phyloP scores from a whole-genome alignment of 768 basidiomycete genomes.

The Lentinula boryana region DNA sequence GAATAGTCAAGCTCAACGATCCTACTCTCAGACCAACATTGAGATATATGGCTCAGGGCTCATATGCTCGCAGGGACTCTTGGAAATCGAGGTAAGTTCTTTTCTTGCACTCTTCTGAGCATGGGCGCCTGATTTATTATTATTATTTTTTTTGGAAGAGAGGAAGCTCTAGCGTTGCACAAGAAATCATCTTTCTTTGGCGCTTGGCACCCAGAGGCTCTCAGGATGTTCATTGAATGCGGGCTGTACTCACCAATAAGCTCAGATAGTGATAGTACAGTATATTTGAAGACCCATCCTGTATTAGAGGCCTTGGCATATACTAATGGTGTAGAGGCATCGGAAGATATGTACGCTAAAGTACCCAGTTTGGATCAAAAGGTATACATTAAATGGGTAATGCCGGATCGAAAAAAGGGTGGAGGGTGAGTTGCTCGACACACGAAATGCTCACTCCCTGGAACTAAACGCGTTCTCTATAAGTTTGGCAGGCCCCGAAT shows the following conservation, averaged over 20 bases:
- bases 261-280: conserved; percentile 25
- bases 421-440: not conserved
- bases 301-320: conserved; percentile 63
- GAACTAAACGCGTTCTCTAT: conserved; percentile 11
- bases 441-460: not conserved
- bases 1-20: conserved; percentile 36
- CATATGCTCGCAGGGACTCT: conserved; percentile 49
- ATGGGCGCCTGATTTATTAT: not conserved
- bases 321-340: conserved; percentile 32
- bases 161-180: conserved; percentile 51
- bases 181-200: conserved; percentile 57
- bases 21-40: conserved; percentile 13
- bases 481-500: conserved; percentile 14
- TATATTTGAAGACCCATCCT: conserved; percentile 60
- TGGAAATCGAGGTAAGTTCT: conserved; percentile 35
- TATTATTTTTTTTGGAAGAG: conserved; percentile 32
- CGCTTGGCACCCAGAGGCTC: conserved; percentile 60
- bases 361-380: conserved; percentile 38
- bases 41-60: conserved; percentile 29
- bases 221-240: conserved; percentile 55
- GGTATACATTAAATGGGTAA: conserved; percentile 48
- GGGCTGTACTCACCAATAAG: conserved; percentile 36
- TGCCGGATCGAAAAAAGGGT: conserved; percentile 33
- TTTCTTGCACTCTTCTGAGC: not conserved
- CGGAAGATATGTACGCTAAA: conserved; percentile 34